A percentile compares a stretch with the other conserved stretches of the same genome.
phyloP scores from a whole-genome alignment of 2,329 filamentous ascomycete species.

The Pestalotiopsis sp. region DNA sequence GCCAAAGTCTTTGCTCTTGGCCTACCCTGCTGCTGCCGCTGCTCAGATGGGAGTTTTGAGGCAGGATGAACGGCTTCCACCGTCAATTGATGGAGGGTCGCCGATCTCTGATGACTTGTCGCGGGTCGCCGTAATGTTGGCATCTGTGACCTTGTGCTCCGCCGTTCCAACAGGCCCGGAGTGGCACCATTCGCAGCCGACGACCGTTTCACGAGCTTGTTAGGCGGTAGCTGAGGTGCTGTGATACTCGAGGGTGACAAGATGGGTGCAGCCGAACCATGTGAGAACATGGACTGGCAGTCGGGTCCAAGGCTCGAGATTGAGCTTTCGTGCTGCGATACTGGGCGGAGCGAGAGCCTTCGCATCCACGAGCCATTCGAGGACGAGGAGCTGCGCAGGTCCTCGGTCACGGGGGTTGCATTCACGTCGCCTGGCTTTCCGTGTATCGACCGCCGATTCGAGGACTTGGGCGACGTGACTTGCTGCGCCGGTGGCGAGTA shows the following conservation, averaged over 20 bases:
- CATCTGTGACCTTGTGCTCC: constrained; percentile 62
- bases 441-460: constrained; percentile 44
- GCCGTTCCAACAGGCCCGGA: constrained; percentile 44
- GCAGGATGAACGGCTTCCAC: constrained; percentile 25
- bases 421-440: constrained; percentile 37
- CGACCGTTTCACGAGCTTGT: constrained; percentile 78
- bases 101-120: constrained; percentile 78
- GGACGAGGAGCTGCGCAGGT: constrained; percentile 58
- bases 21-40: constrained; percentile 31
- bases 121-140: constrained; percentile 72
- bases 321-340: constrained; percentile 65
- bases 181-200: constrained; percentile 56
- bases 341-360: constrained; percentile 67
- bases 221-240: constrained; percentile 58
- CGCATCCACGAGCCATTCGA: constrained; percentile 74
- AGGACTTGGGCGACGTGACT: constrained; percentile 41
- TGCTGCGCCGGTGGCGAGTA: constrained; percentile 35
- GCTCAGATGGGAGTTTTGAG: constrained; percentile 34
- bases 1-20: constrained; percentile 32
- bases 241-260: constrained; percentile 44
- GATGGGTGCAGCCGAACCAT: constrained; percentile 70
- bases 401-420: constrained; percentile 44
- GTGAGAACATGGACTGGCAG: constrained; percentile 68
- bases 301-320: constrained; percentile 68
- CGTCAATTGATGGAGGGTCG: constrained; percentile 62